These are phyloP conservation scores for Irpex sp. DNA, from an alignment of 1,284 basidiomycete genomes.

Conservation along the genomic window DNA sequence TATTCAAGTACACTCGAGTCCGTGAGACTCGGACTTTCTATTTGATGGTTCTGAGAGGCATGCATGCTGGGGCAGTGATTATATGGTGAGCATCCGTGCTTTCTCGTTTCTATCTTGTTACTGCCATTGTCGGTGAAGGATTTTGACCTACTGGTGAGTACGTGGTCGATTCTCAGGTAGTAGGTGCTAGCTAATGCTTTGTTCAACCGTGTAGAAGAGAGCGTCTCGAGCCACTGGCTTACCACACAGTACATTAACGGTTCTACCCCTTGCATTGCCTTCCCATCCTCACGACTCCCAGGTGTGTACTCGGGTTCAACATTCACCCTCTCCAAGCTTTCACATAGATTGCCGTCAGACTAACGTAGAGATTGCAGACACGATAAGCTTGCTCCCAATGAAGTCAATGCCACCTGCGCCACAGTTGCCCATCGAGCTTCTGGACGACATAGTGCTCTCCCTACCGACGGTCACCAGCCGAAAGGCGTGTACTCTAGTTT, in stretches of 20 bases:
- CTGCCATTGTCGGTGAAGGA: too few species aligned
- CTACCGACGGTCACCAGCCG: neutral
- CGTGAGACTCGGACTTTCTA: neutral
- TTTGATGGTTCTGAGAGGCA: neutral
- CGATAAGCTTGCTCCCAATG: neutral
- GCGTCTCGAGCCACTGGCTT: neutral
- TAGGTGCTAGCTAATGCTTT: too few species aligned
- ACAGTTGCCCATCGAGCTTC: neutral
- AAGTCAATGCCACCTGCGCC: neutral
- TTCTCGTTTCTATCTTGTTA: too few species aligned
- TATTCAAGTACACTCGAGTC: neutral
- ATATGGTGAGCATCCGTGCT: neutral
- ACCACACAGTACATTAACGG: neutral
- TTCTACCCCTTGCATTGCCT: neutral
- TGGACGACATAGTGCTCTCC: neutral
- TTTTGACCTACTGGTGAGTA: too few species aligned
- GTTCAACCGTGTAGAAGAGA: neutral
- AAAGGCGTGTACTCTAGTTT: neutral
- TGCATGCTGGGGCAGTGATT: neutral
- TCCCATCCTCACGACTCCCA: neutral
- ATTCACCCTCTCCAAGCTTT: neutral
- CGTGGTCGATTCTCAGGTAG: too few species aligned
- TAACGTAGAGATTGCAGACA: neutral
- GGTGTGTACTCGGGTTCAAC: neutral
- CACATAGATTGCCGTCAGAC: neutral